Evolutionary conservation across 805 yeast genomes (phyloP), one percentile per base, ranked within the genome.

Genomic region (Sungouiozyma intestinalis): DNA sequence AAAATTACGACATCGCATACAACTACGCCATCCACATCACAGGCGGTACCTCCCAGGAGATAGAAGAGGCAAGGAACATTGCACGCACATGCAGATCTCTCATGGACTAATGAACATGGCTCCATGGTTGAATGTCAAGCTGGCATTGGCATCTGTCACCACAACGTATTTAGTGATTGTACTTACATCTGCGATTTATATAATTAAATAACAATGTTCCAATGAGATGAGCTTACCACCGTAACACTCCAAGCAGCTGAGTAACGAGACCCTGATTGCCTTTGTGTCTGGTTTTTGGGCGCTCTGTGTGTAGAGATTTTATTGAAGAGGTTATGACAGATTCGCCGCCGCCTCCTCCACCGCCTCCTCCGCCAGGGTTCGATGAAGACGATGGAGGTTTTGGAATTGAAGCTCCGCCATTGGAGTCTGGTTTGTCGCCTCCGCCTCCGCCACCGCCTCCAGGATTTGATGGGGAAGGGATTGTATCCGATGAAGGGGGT

Each of bases 11-110:
- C 38, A 71, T 67, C 42, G 95, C 96, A 0, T 79, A 79, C 47
- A 75, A 71, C 40, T 76, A 81, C 55, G 92, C 95, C 1, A 73
- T 76, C 42, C 84, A 79, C 43, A 70, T 86, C 49, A 71, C 74
- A 4, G 73, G 70, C 41, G 94, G 90, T 21, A 74, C 82, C n/a
- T 81, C 87, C 11, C 85, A 79, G 43, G 94, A 84, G 54, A 76
- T 87, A 16, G 96, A 87, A 53, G 96, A 87, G 57, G 96, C 95
- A 0, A 66, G 95, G 35, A 71, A 81, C 0, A 81, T 88, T 27
- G 85, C 90, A 0, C 69, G 87, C 52, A 90, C 83, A 47, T 86
- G 92, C 13, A 63, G 86, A 45, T 72, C 70, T 52, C 68, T 77
- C 43, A 63, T 78, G 18, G 44, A 40, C 5, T 47, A 35, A 20